These are phyloP conservation scores for Cystobasidium pallidum DNA, from an alignment of 1,284 basidiomycete species.

Conservation along the genomic window DNA sequence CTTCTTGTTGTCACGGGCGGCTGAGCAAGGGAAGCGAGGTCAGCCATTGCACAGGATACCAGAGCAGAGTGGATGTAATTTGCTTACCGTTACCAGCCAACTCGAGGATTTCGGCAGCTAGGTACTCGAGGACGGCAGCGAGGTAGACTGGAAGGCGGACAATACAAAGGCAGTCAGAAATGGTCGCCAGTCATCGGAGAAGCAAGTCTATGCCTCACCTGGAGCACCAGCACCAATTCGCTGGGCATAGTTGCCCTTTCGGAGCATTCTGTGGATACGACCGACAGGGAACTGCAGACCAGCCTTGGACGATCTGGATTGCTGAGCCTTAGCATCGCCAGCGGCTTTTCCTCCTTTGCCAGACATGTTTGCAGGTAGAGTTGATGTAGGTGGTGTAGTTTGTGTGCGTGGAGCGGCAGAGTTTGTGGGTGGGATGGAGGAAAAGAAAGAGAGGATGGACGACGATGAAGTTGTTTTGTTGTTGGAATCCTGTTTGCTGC, in stretches of 20 bases:
- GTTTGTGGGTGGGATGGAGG: not conserved
- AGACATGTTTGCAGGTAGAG: conserved; percentile 38
- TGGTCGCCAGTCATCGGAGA: not conserved
- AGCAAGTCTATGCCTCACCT: conserved; percentile 12
- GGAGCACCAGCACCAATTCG: conserved; percentile 44
- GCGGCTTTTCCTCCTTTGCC: conserved; percentile 42
- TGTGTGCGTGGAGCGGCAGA: not conserved
- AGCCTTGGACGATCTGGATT: conserved; percentile 68
- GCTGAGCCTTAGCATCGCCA: conserved; percentile 27
- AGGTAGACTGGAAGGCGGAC: conserved; percentile 34
- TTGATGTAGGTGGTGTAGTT: not conserved
- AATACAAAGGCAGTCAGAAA: conserved; percentile 14
- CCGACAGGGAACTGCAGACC: conserved; percentile 83
- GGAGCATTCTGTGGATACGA: conserved; percentile 83
- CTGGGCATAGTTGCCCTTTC: conserved; percentile 70
- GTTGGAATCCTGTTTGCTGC: not conserved
- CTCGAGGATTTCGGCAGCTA: conserved; percentile 85
- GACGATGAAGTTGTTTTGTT: not conserved
- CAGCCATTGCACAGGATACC: too few relatives aligned
- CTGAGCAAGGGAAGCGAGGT: conserved; percentile 53
- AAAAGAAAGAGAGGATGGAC: not conserved
- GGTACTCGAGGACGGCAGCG: conserved; percentile 82
- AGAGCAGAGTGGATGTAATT: not conserved
- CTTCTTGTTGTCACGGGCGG: conserved; percentile 72
- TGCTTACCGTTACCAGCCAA: conserved; percentile 69